Base-by-base conservation (phyloP, 2,329 filamentous ascomycete species). In the Botrytis byssoidea region DNA sequence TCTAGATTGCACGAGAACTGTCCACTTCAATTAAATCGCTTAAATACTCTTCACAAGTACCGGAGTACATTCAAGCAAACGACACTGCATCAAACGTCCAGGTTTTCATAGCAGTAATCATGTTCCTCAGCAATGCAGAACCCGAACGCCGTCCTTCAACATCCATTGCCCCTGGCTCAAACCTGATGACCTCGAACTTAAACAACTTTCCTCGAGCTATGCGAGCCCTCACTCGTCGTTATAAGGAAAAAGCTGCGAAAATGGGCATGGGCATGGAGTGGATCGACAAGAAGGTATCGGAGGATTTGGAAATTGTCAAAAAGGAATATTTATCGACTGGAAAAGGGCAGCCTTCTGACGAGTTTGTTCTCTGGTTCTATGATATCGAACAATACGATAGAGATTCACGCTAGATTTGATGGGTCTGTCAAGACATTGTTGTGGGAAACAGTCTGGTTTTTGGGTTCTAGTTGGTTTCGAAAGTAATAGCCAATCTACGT, bases 341-440 rank as follows among this genome's bases (percentile, higher is more conserved):
- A 1, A 57, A 69, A 29, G n/a, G 37, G 40, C 35, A 57, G 18
- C 48, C 48, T 12, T 32, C 66, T 18, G 18, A 57, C n/a, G 35
- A 57, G 18, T 59, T 69, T 69, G 37, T 69, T 16, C 25, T 57
- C 20, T 57, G n/a, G 48, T 69, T 69, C 40, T 57, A 57, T 69
- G 37, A 59, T 25, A 6, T 69, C 1, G 35, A 25, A 20, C 2
- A 25, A 18, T 57, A 42, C 5, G 37, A 69, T 44, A 69, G 66
- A 10, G 10, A n/a, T 25, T 32, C 40, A 22, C 25, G 18, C 35
- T 42, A 44, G 66, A 5, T 32, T 44, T 29, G 48, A 42, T 57
- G 25, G 35, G 29, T 57, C 42, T 25, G 6, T 25, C 48, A 7
- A 69, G 66, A 18, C 2, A 4, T 57, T 35, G 9, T 22, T 51